Base-by-base conservation (phyloP, 495 filamentous ascomycete genomes). In the Talaromyces thailandensis region DNA sequence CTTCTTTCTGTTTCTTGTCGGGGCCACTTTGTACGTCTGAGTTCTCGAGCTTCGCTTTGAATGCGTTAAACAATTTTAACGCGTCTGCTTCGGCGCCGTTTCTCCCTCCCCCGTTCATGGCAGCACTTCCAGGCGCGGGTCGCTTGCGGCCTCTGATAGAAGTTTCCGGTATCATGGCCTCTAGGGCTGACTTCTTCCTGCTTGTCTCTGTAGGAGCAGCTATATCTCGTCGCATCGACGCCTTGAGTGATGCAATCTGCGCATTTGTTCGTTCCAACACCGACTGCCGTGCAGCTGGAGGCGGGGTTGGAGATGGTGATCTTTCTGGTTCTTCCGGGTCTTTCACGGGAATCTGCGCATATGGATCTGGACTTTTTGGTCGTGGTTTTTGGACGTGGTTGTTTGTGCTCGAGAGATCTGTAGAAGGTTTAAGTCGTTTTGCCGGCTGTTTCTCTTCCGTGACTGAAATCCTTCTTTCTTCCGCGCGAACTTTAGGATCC, bases 221-320 rank as follows among this genome's bases (percentile, higher is more conserved):
- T 45, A 87, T 81, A 51, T 82, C 90, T 29, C 95, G 87, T 67
- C 88, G 93, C 90, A 98, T 95, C 1, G 91, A 96, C 18, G 90
- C 89, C 73, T 94, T 96, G 40, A 98, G 73, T 12, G 87, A 87
- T 11, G 89, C 93, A 64, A 98, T 96, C 68, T 97, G 88, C 21
- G 91, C 91, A 65, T 98, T 96, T 6, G 92, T 93, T 64, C 83
- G 79, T n/a, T 88, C 86, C 0, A 90, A 79, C 7, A 69, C 73
- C 25, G 89, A 88, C 32, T 85, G 82, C 62, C 83, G 83, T 52
- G 68, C 66, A 29, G 71, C 60, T 48, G 66, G 69, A 43, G 67
- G 63, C n/a, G 81, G 75, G 29, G 79, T 78, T 31, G 78, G 71
- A 35, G 79, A 79, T 40, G 79, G 76, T 2, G 79, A 81, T 52